Conservation (phyloP, 1,284 basidiomycete species). For the Heterobasidion parviporum region DNA sequence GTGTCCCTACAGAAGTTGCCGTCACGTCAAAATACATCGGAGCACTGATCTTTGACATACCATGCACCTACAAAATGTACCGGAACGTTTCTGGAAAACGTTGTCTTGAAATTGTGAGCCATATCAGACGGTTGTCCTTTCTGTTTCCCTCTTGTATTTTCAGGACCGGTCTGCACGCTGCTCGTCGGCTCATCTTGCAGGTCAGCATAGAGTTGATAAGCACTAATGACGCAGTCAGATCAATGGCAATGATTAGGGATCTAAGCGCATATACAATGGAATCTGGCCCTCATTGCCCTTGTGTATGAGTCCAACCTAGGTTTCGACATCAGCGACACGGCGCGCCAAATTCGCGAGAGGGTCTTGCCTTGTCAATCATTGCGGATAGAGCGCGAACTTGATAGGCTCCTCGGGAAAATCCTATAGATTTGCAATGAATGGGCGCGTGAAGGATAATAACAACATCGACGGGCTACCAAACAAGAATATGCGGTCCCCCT, state of each 20-base stretch:
- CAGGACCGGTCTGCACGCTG: neutral
- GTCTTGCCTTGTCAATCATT: conserved; percentile 30
- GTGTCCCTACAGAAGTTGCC: conserved; percentile 28
- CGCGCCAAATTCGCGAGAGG: neutral
- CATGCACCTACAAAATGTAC: conserved; percentile 35
- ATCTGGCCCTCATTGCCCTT: conserved; percentile 27
- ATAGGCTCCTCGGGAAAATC: conserved; percentile 39
- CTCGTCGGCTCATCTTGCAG: neutral
- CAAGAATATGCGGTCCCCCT: conserved; percentile 31
- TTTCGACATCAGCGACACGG: neutral
- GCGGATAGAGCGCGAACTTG: conserved; percentile 32
- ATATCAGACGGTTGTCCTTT: too few species aligned
- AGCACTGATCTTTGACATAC: conserved; percentile 13
- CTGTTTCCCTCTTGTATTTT: too few species aligned
- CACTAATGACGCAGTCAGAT: conserved; percentile 16
- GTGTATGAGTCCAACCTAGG: conserved; percentile 24
- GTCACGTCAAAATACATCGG: neutral
- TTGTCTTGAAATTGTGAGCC: conserved; percentile 22
- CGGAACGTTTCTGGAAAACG: conserved; percentile 23
- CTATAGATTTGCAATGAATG: conserved; percentile 15
- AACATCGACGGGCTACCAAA: conserved; percentile 24
- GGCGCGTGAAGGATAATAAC: neutral
- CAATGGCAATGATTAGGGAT: neutral
- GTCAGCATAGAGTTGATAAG: conserved; percentile 27
- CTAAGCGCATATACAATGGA: conserved; percentile 25